These are phyloP conservation scores for Amauroascus verrucosus DNA, from an alignment of 2,329 filamentous ascomycete species.

Conservation along the genomic window DNA sequence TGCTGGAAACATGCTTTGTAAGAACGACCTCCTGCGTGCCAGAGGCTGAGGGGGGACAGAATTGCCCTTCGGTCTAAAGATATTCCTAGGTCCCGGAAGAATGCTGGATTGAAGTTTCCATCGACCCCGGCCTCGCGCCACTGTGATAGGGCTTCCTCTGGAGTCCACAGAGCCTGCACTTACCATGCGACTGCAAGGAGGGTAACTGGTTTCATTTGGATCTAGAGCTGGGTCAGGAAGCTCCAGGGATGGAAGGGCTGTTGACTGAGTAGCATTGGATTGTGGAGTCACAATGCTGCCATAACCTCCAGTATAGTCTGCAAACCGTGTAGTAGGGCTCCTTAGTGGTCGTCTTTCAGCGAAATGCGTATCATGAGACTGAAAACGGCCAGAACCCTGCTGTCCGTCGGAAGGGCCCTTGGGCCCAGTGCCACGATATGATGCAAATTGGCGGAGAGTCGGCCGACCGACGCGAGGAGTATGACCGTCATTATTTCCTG, in stretches of 20 bases:
- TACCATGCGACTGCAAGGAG: conserved; percentile 5
- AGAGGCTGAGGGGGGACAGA: conserved; percentile 23
- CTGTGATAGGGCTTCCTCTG: neutral
- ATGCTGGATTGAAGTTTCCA: conserved; percentile 8
- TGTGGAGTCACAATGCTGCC: conserved; percentile 51
- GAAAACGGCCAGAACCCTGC: neutral
- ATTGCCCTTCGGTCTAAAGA: conserved; percentile 17
- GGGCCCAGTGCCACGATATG: conserved; percentile 19
- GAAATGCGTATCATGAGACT: conserved; percentile 19
- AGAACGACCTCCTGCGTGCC: conserved; percentile 24
- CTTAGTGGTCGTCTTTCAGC: conserved; percentile 31
- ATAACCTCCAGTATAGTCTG: conserved; percentile 42
- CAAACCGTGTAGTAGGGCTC: conserved; percentile 28
- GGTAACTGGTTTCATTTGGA: conserved; percentile 25
- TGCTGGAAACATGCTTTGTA: conserved; percentile 32
- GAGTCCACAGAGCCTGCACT: conserved; percentile 14
- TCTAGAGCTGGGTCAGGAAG: conserved; percentile 54
- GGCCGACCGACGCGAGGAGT: conserved; percentile 14
- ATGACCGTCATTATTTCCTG: conserved; percentile 14
- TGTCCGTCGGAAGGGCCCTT: neutral
- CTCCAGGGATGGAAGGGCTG: conserved; percentile 43
- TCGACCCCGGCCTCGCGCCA: neutral
- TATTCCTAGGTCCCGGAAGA: conserved; percentile 15
- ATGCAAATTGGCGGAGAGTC: conserved; percentile 16
- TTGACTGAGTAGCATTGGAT: conserved; percentile 26